phyloP scores from a whole-genome alignment of 345 rosid species.

The Eucalyptus cloeziana region DNA sequence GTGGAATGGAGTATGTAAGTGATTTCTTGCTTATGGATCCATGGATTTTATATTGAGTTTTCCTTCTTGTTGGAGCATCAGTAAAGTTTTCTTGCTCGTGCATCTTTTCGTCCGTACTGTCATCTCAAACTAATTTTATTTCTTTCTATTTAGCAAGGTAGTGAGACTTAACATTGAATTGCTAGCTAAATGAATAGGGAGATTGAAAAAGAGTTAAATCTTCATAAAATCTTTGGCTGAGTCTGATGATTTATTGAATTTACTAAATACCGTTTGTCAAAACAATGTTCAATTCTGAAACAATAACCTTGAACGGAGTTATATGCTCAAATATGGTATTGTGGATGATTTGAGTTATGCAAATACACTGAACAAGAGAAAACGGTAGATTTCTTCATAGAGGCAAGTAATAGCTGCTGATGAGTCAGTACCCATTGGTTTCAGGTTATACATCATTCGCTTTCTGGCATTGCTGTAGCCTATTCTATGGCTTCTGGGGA shows the following conservation, averaged over 20 bases:
- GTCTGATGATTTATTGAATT: not conserved
- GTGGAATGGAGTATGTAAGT: slow-evolving; percentile 89
- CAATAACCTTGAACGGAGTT: not conserved
- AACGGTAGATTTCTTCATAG: not conserved
- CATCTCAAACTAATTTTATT: not conserved
- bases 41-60: not conserved
- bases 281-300: not conserved
- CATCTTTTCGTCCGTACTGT: not conserved
- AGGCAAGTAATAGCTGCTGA: not conserved
- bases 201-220: not conserved
- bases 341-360: not conserved
- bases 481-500: slow-evolving; percentile 72
- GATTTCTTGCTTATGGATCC: not conserved
- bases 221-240: not conserved
- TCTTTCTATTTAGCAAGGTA: not conserved
- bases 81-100: not conserved
- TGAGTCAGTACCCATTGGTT: not conserved
- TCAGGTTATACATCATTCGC: slow-evolving; percentile 71
- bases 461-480: slow-evolving; percentile 53
- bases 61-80: not conserved
- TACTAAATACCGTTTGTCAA: not conserved
- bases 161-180: not conserved
- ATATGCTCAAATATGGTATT: not conserved
- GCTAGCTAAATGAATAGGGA: not conserved
- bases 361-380: not conserved